A percentile compares a stretch with the other conserved stretches of the same genome.
These are phyloP conservation scores for Microcos paniculata DNA, from an alignment of 345 rosid species.

Conservation along the genomic window DNA sequence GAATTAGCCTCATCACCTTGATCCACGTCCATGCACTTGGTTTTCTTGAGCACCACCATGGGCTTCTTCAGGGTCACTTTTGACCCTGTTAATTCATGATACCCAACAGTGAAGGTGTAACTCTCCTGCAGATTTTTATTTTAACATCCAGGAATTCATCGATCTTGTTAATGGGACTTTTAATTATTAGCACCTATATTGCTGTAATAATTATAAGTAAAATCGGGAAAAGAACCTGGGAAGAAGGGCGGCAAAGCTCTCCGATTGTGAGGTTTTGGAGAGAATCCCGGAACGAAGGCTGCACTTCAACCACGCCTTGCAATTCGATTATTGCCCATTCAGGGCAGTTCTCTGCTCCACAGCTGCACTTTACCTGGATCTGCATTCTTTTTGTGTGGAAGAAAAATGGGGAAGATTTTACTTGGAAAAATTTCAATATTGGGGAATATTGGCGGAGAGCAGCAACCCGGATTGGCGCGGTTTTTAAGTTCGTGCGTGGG, in stretches of 20 bases:
- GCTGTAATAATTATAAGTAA: background rate
- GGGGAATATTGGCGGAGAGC: background rate
- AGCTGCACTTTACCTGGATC: constrained; percentile 76
- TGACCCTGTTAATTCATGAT: constrained; percentile 67
- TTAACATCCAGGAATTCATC: background rate
- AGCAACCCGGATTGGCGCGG: background rate
- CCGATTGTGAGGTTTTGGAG: constrained; percentile 83
- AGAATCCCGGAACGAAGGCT: constrained; percentile 53
- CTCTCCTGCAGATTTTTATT: constrained; percentile 42
- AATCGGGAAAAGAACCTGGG: constrained; percentile 48
- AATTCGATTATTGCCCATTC: constrained; percentile 90
- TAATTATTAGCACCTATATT: background rate
- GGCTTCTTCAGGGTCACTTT: constrained; percentile 67
- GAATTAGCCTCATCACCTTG: constrained; percentile 14
- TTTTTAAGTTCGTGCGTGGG: no score
- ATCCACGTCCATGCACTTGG: constrained; percentile 34
- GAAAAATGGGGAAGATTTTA: background rate
- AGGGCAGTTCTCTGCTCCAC: constrained; percentile 68
- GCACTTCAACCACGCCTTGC: constrained; percentile 78
- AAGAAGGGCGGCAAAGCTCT: constrained; percentile 65
- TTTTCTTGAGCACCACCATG: constrained; percentile 70
- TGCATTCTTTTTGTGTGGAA: constrained; percentile 44
- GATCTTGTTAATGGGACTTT: background rate
- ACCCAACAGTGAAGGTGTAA: constrained; percentile 82
- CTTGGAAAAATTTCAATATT: background rate